Conservation (phyloP, 2,329 filamentous ascomycete genomes). For the Fusarium graminum region DNA sequence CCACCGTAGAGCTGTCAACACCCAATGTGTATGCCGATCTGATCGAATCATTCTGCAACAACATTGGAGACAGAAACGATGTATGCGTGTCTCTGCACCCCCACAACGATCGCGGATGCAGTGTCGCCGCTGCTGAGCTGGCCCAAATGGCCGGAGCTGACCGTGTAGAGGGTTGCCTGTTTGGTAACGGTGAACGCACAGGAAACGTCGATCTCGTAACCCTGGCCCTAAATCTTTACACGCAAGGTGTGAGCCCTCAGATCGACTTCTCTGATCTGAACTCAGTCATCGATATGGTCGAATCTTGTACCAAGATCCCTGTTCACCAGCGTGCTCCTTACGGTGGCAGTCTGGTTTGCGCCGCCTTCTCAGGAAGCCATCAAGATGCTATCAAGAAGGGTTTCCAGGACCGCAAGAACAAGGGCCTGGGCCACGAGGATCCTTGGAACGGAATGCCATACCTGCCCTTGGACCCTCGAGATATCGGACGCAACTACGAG, state of each 20-base stretch:
- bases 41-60: conserved; percentile 92
- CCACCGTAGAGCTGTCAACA: conserved; percentile 94
- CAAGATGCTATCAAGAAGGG: conserved; percentile 98
- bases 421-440: conserved; percentile 71
- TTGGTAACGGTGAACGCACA: conserved; percentile 95
- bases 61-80: conserved; percentile 90
- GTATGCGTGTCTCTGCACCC: conserved; percentile 88
- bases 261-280: conserved; percentile 92
- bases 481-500: conserved; percentile 97
- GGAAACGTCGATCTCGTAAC: conserved; percentile 97
- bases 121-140: conserved; percentile 88
- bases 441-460: conserved; percentile 86
- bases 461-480: conserved; percentile 89
- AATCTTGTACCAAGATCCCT: conserved; percentile 94
- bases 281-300: conserved; percentile 87
- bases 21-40: conserved; percentile 97
- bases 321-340: conserved; percentile 92
- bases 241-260: conserved; percentile 83
- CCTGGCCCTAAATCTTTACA: conserved; percentile 92
- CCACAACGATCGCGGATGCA: conserved; percentile 94
- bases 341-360: conserved; percentile 90
- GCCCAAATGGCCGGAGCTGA: conserved; percentile 97
- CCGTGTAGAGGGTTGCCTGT: conserved; percentile 89
- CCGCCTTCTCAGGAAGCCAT: conserved; percentile 89
- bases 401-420: conserved; percentile 77